Base-by-base conservation (phyloP, 163 green algal genomes). In the Chlamydomonas reinhardtii region DNA sequence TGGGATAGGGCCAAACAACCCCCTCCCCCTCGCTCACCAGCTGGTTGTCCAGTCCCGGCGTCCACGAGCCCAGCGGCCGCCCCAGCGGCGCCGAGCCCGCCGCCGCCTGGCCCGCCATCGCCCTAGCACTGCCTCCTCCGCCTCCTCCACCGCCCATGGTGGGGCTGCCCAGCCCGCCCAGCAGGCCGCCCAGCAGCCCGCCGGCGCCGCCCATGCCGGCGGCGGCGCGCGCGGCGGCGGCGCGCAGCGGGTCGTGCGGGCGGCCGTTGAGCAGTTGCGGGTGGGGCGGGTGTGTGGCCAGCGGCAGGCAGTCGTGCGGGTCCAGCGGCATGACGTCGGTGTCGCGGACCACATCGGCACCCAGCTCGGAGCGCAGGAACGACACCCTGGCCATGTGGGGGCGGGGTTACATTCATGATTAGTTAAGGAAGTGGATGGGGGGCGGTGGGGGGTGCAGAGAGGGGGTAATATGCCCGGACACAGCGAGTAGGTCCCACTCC, bases 311-410 rank as follows among this genome's bases (percentile, higher is more conserved):
- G 34, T 96, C 92, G 64, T 72, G 84, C 12, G 94, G 94, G 74
- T 97, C 92, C 16, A 91, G 61, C 0, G 95, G 94, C 93, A 96
- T 96, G 31, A 97, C 89, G 75, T 97, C 93, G 29, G 93, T 89
- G 88, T 98, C 96, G 5, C 83, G 82, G 27, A 98, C 90, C 76
- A 96, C 82, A 87, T 98, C 92, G 31, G 95, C 94, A 29, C 92
- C 91, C 62, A 98, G 91, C 72, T 98, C 95, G n/a, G 90, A 88
- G 76, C 93, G 82, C 78, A 96, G 90, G 87, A 98, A 98, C 88
- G 97, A 94, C 16, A 97, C 89, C 76, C 95, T 94, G 48, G 48
- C 11, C 9, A 8, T 5, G 39, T 48, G 39, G 39, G 39, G 5
- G 39, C 5, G 5, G 39, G 39, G 39, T 48, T 48, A 8, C 39